These are phyloP conservation scores for Suhomyces faveliae DNA, from an alignment of 805 yeast genomes.

Conservation along the genomic window DNA sequence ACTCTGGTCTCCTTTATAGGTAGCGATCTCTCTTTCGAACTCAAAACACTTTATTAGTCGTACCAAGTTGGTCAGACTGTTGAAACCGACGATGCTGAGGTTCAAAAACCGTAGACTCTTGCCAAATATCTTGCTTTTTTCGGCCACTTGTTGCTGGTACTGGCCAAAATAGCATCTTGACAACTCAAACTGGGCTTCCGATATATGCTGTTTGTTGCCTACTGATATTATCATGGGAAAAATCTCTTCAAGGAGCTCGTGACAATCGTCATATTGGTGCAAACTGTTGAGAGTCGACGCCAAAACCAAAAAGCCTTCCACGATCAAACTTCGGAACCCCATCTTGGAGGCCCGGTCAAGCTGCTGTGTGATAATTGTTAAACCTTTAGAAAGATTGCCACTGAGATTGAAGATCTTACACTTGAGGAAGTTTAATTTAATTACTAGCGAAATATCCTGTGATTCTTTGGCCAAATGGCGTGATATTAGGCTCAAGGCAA, in stretches of 20 bases:
- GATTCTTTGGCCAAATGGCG: constrained; percentile 6
- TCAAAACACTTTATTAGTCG: constrained; percentile 41
- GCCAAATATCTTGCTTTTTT: constrained; percentile 18
- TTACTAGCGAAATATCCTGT: constrained; percentile 42
- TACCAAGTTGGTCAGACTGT: constrained; percentile 33
- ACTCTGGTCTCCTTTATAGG: constrained; percentile 24
- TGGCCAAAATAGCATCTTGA: constrained; percentile 21
- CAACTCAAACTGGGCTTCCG: constrained; percentile 34
- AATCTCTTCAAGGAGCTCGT: constrained; percentile 35
- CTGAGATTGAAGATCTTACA: constrained; percentile 42
- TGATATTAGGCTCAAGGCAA: constrained; percentile 26
- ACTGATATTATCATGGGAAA: constrained; percentile 45
- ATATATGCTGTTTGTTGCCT: constrained; percentile 36
- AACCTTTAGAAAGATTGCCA: constrained; percentile 47
- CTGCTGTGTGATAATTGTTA: constrained; percentile 50
- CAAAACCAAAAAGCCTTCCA: constrained; percentile 49
- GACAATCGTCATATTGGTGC: constrained; percentile 45
- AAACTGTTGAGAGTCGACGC: constrained; percentile 43
- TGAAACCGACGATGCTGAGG: constrained; percentile 45
- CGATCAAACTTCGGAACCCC: constrained; percentile 44
- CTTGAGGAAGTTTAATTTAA: constrained; percentile 48
- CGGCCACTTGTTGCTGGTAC: constrained; percentile 5
- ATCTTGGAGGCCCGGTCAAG: constrained; percentile 47
- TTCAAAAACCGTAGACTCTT: constrained; percentile 39
- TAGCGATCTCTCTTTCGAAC: constrained; percentile 39